Evolutionary conservation across 2,329 filamentous ascomycete species (phyloP).

Genomic region (Aureobasidium sp.): DNA sequence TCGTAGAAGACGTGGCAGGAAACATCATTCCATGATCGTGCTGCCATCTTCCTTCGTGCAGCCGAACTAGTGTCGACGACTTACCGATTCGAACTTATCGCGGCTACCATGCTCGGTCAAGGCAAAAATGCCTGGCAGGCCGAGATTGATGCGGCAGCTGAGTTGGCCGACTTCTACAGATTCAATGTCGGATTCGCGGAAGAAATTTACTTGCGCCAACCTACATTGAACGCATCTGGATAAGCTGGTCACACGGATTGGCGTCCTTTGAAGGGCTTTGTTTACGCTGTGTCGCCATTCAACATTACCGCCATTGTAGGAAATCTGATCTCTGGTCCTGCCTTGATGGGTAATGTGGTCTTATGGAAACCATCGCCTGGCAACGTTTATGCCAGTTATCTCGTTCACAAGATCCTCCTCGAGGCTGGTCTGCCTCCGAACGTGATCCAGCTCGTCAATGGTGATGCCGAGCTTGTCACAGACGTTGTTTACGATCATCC

Average conservation of each 20-base stretch:
- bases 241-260: conserved; percentile 36
- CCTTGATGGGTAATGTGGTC: conserved; percentile 46
- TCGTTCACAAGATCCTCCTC: conserved; percentile 45
- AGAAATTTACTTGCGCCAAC: conserved; percentile 43
- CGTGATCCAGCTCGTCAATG: conserved; percentile 45
- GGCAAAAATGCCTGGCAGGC: conserved; percentile 48
- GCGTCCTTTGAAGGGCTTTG: conserved; percentile 47
- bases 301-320: conserved; percentile 50
- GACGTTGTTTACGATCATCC: conserved; percentile 37
- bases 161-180: conserved; percentile 44
- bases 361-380: conserved; percentile 47
- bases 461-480: conserved; percentile 43
- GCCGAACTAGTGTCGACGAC: conserved; percentile 36
- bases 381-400: conserved; percentile 38
- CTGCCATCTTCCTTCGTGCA: conserved; percentile 41
- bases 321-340: conserved; percentile 40
- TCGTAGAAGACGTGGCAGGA: no score
- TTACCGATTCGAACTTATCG: conserved; percentile 39
- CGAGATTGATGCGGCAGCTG: conserved; percentile 43
- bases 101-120: conserved; percentile 47
- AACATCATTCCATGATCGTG: conserved; percentile 40
- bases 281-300: conserved; percentile 48
- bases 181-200: conserved; percentile 36
- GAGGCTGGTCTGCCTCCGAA: conserved; percentile 45
- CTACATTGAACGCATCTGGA: conserved; percentile 30